Evolutionary conservation across 345 rosid genomes (phyloP), one percentile per base, ranked within the genome.

Genomic region (Punica granatum): DNA sequence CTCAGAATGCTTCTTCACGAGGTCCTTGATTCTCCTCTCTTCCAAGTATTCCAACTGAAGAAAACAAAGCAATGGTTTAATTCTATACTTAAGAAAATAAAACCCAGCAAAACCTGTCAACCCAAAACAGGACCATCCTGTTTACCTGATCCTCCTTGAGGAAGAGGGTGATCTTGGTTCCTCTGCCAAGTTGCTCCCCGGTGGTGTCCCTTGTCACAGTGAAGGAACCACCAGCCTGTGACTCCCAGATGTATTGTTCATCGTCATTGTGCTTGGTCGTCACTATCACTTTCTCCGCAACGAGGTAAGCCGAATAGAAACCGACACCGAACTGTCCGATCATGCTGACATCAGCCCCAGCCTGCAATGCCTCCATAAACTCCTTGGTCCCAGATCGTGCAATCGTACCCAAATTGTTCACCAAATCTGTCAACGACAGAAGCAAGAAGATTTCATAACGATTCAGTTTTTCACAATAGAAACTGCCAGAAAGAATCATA

Each of bases 331-430:
- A 81, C 68, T 81, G 84, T 16, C 84, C 84, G 35, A 81, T 81
- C 84, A 81, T 81, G 67, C 84, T 81, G 11, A 81, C 81, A 68
- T 81, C 84, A 13, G 81, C 81, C 16, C 84, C 84, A 18, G 84
- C 84, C 72, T 81, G 84, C 79, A 77, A 63, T 56, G 84, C 84
- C 73, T 81, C 84, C 84, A 81, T 81, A 30, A 81, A 81, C 60
- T 77, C 84, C 68, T 81, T 81, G 28, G 81, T 81, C 3, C 84
- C 84, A 6, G 84, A 81, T 58, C 81, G 75, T 3, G 84, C 84
- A 59, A 81, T 81, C 2, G 84, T 81, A 37, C 81, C 84, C 81
- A 81, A 33, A 48, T 81, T 81, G 68, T 81, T 81, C 63, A 81
- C 84, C 72, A 81, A 67, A 69, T 81, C 84, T 77, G 66, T 48